A percentile compares a stretch with the other conserved stretches of the same genome.
Evolutionary conservation across 2,329 filamentous ascomycete genomes (phyloP).

Genomic region (Monosporascus sp.): DNA sequence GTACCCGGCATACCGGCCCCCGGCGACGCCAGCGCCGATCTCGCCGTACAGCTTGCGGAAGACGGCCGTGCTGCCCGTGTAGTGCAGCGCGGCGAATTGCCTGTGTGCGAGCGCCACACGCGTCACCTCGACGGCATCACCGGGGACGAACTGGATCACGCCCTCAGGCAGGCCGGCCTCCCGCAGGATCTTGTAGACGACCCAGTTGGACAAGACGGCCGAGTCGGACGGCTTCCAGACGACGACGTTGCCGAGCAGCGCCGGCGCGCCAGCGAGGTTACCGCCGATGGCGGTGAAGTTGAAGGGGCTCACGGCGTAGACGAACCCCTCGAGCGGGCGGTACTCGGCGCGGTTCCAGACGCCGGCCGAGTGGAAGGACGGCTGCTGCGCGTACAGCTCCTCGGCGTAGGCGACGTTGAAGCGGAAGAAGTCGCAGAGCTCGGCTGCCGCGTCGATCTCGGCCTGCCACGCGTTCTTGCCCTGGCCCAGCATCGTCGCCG

Average conservation of each 20-base stretch:
- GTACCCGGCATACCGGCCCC: constrained; percentile 78
- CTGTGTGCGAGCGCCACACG: constrained; percentile 68
- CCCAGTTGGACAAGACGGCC: constrained; percentile 84
- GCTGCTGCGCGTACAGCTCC: constrained; percentile 84
- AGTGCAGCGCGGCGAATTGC: constrained; percentile 87
- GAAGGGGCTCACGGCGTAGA: constrained; percentile 91
- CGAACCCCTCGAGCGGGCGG: constrained; percentile 86
- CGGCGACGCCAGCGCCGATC: constrained; percentile 75
- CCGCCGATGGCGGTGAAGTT: constrained; percentile 96
- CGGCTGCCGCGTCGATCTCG: constrained; percentile 94
- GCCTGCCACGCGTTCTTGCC: constrained; percentile 99
- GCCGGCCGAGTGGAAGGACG: constrained; percentile 72
- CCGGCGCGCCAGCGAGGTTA: constrained; percentile 77
- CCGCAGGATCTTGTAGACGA: constrained; percentile 83
- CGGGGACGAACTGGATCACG: constrained; percentile 91
- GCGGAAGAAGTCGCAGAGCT: constrained; percentile 86
- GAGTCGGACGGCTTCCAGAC: constrained; percentile 94
- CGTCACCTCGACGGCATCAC: constrained; percentile 80
- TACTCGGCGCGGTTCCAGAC: constrained; percentile 92
- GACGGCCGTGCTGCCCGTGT: constrained; percentile 86
- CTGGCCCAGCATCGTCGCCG: constrained; percentile 90
- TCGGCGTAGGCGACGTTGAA: constrained; percentile 94
- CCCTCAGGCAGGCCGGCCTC: constrained; percentile 86
- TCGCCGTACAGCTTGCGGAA: constrained; percentile 86
- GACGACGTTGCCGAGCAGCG: constrained; percentile 88